These are phyloP conservation scores for Cladosporium sp. DNA, from an alignment of 2,329 filamentous ascomycete species.

Conservation along the genomic window DNA sequence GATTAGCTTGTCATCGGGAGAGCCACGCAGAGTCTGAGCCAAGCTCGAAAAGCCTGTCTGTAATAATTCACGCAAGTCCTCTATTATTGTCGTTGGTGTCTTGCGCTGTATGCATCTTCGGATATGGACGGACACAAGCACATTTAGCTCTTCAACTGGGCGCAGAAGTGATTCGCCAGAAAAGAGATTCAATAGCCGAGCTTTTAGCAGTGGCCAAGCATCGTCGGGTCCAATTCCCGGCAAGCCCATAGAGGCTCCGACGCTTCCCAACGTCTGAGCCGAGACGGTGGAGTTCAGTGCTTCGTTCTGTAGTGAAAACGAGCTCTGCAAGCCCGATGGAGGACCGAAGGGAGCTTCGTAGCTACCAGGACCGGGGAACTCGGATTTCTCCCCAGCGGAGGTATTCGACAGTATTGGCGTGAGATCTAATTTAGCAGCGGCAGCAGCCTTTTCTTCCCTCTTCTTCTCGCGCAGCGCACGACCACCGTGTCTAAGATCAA, in stretches of 20 bases:
- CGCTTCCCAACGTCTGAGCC: slow-evolving; percentile 45
- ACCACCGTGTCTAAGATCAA: slow-evolving; percentile 77
- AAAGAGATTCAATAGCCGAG: slow-evolving; percentile 75
- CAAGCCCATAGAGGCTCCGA: slow-evolving; percentile 52
- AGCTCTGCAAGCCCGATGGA: slow-evolving; percentile 33
- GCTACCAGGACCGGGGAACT: slow-evolving; percentile 29
- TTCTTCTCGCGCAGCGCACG: slow-evolving; percentile 75
- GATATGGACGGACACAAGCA: slow-evolving; percentile 76
- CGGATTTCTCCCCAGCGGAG: slow-evolving; percentile 27
- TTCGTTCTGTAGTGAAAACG: slow-evolving; percentile 32
- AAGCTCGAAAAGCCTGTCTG: slow-evolving; percentile 82
- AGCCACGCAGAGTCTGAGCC: slow-evolving; percentile 76
- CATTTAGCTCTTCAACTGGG: slow-evolving; percentile 83
- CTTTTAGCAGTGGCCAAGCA: slow-evolving; percentile 79
- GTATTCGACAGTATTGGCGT: slow-evolving; percentile 37
- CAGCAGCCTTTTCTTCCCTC: slow-evolving; percentile 54
- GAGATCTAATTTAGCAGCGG: slow-evolving; percentile 39
- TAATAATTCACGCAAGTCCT: slow-evolving; percentile 75
- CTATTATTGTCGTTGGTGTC: slow-evolving; percentile 69
- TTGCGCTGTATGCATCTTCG: slow-evolving; percentile 75
- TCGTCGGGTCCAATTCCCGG: slow-evolving; percentile 63
- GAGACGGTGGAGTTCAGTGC: slow-evolving; percentile 33
- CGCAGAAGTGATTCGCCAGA: slow-evolving; percentile 77
- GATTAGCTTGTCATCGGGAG: slow-evolving; percentile 85
- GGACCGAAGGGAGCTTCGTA: slow-evolving; percentile 29